phyloP scores from a whole-genome alignment of 345 rosid genomes.

The Dovyalis caffra region DNA sequence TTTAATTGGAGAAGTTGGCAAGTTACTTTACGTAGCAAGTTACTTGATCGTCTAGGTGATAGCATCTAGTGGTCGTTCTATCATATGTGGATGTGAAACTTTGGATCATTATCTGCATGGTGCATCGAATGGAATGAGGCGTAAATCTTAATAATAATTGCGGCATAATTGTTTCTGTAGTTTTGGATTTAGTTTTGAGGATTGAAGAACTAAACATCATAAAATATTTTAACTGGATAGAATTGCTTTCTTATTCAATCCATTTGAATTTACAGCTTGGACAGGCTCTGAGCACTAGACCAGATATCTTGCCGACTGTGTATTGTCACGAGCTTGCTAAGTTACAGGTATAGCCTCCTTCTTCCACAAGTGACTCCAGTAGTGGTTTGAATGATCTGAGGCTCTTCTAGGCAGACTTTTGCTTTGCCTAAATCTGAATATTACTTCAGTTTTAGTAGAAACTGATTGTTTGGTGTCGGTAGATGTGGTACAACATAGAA shows the following conservation, averaged over 20 bases:
- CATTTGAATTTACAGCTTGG: conserved; percentile 62
- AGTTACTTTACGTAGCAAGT: background rate
- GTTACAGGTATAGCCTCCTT: conserved; percentile 59
- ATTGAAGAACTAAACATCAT: conserved; percentile 3
- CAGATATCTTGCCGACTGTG: conserved; percentile 77
- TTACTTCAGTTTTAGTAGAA: too few relatives aligned
- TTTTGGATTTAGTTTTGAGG: background rate
- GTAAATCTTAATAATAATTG: background rate
- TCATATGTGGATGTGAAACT: background rate
- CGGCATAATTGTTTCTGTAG: background rate
- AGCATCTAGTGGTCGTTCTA: background rate
- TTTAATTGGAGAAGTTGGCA: background rate
- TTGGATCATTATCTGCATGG: background rate
- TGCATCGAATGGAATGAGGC: background rate
- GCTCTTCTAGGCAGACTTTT: too few relatives aligned
- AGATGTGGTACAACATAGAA: too few relatives aligned
- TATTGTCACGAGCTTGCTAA: conserved; percentile 94
- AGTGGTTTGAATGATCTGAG: conserved; percentile 1
- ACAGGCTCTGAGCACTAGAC: conserved; percentile 95
- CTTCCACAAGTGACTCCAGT: conserved; percentile 5
- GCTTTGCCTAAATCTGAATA: too few relatives aligned
- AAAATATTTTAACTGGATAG: conserved; percentile 4
- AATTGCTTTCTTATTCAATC: background rate
- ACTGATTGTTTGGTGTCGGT: too few relatives aligned
- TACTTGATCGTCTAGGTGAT: background rate